Conservation (phyloP, 768 basidiomycete species). For the Rhodotorula sphaerocarpa region DNA sequence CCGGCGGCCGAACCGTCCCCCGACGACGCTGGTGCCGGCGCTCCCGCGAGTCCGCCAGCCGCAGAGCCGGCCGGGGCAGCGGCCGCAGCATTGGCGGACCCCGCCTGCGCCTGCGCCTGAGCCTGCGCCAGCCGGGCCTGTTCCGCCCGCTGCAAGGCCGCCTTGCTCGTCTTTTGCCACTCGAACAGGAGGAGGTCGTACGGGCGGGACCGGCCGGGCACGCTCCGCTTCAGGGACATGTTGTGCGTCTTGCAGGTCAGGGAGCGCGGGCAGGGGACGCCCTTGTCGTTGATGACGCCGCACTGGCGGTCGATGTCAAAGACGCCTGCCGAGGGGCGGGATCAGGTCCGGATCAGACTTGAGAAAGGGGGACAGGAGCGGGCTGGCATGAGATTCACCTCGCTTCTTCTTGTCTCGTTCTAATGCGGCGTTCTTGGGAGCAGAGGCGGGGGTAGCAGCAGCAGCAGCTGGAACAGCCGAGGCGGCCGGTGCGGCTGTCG, state of each 20-base stretch:
- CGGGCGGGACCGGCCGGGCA: slow-evolving; percentile 68
- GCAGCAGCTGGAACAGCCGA: no score
- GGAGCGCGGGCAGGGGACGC: slow-evolving; percentile 81
- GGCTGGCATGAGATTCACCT: not conserved
- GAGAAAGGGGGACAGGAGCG: no score
- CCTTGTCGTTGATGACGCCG: slow-evolving; percentile 94
- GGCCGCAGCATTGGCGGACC: not conserved
- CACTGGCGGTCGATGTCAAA: slow-evolving; percentile 87
- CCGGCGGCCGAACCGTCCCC: not conserved
- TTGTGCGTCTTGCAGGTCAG: slow-evolving; percentile 97
- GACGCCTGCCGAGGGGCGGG: not conserved
- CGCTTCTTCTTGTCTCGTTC: slow-evolving; percentile 61
- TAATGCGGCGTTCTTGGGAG: slow-evolving; percentile 44
- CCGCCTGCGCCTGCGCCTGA: not conserved
- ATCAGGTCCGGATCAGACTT: not conserved
- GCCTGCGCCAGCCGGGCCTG: not conserved
- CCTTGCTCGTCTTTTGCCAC: slow-evolving; percentile 51
- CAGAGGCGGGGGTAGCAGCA: no score
- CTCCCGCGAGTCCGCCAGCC: not conserved
- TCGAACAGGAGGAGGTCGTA: slow-evolving; percentile 85
- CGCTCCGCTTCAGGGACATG: slow-evolving; percentile 90
- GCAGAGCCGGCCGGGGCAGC: not conserved
- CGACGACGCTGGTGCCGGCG: no score
- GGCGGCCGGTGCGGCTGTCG: not conserved
- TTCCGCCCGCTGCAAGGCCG: slow-evolving; percentile 31